phyloP scores from a whole-genome alignment of 345 rosid species.

The Arabidopsis suecica region DNA sequence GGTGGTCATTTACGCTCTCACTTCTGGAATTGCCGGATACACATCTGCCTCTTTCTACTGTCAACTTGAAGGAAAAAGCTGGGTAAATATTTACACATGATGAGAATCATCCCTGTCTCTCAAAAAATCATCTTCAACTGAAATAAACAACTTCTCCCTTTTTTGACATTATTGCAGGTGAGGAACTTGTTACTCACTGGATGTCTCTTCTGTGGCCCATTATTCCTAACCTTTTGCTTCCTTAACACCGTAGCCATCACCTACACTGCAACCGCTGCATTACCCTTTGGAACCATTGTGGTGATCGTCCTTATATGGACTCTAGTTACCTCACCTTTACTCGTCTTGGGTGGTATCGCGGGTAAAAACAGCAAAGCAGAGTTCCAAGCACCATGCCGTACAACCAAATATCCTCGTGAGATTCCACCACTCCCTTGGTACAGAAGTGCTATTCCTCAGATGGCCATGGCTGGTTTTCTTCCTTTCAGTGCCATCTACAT shows the following conservation, averaged over 20 bases:
- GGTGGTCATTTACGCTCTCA: slow-evolving; percentile 90
- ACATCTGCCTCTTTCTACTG: slow-evolving; percentile 83
- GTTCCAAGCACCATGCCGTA: slow-evolving; percentile 89
- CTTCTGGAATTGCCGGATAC: slow-evolving; percentile 94
- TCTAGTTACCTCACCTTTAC: slow-evolving; percentile 74
- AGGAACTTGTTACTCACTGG: slow-evolving; percentile 78
- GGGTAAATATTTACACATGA: slow-evolving; percentile 55
- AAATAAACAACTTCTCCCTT: slow-evolving; percentile 8
- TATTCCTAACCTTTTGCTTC: slow-evolving; percentile 83
- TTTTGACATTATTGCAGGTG: slow-evolving; percentile 51
- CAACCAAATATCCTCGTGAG: slow-evolving; percentile 83
- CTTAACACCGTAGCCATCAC: slow-evolving; percentile 83
- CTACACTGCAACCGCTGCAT: slow-evolving; percentile 78
- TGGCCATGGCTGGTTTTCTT: slow-evolving; percentile 90
- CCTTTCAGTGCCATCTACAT: slow-evolving; percentile 89
- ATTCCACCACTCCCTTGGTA: slow-evolving; percentile 83
- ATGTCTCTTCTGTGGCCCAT: slow-evolving; percentile 89
- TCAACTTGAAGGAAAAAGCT: slow-evolving; percentile 89
- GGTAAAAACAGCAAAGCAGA: slow-evolving; percentile 86
- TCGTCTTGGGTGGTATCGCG: slow-evolving; percentile 85
- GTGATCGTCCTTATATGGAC: slow-evolving; percentile 84
- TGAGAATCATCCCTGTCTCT: background rate
- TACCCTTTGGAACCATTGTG: slow-evolving; percentile 82
- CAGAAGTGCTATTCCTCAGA: slow-evolving; percentile 77
- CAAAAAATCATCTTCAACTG: background rate